Evolutionary conservation across 257 asterid genomes (phyloP), one percentile per base, ranked within the genome.

Genomic region (Fraxinus cuspidata): DNA sequence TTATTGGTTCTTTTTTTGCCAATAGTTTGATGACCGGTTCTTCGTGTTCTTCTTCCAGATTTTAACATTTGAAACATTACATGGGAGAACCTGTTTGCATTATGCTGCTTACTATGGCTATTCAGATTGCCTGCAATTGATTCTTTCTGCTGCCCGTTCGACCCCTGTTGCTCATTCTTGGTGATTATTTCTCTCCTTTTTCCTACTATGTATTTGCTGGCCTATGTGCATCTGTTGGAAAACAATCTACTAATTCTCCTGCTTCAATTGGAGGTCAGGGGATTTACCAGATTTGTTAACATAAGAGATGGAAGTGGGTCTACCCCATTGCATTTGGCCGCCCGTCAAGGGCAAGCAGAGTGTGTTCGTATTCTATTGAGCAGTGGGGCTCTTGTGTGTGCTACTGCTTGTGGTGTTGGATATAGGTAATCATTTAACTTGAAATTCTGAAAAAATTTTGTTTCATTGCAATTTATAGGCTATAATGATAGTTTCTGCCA

Each of bases 71-170:
- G 98, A 93, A 85, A 80, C 94, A 77, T 77, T 83, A 31, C 73
- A 82, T 78, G 90, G 93, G 77, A 89, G 96, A 78, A 93, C 96
- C 35, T 91, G 97, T 74, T 74, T 93, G 89, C 98, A 93, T 84
- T 86, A 93, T 83, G 98, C 98, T 67, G 94, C 97, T 72, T 89
- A 89, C 81, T 84, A 90, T 83, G 98, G 98, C 7, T 92, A 89
- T 78, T 89, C 88, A 15, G 96, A 90, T 71, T 93, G 94, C 87
- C 89, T 93, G 65, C 87, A 86, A 66, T 83, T 86, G 53, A 90
- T 93, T 74, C 88, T 93, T 77, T 85, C 92, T 64, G 90, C 97
- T 7, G 97, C 96, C 31, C 89, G 77, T 78, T 86, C 89, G 1
- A 70, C 90, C 73, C 86, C 85, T 0, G 94, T 93, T 82, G 90